Percentiles rank a stretch among this genome's conserved stretches.
phyloP scores from a whole-genome alignment of 768 basidiomycete species.

The Trametes meyenii region DNA sequence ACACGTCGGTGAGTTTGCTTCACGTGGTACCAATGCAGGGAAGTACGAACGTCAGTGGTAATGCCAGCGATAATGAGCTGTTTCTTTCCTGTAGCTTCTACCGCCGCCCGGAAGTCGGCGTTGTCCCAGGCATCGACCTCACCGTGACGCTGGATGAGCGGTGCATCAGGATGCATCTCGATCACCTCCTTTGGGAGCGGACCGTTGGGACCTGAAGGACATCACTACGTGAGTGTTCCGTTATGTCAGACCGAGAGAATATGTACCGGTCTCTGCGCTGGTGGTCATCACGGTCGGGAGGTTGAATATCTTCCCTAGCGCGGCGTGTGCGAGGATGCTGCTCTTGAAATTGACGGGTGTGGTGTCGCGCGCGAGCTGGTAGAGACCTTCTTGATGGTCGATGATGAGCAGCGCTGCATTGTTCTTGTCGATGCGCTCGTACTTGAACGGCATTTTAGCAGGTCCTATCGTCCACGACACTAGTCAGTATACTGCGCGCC shows the following conservation, averaged over 20 bases:
- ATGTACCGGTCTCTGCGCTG: background rate
- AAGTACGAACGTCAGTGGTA: constrained; percentile 46
- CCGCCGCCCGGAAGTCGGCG: constrained; percentile 47
- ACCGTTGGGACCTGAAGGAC: constrained; percentile 47
- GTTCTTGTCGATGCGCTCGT: constrained; percentile 48
- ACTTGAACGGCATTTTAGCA: constrained; percentile 28
- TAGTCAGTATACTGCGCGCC: background rate
- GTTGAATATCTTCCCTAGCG: constrained; percentile 46
- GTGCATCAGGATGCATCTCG: constrained; percentile 47
- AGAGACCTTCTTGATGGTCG: constrained; percentile 53
- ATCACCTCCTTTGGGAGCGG: constrained; percentile 49
- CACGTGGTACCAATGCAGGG: too few relatives aligned
- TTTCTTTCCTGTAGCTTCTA: constrained; percentile 50
- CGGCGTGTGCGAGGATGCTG: constrained; percentile 51
- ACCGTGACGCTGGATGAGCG: constrained; percentile 49
- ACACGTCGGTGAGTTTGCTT: background rate
- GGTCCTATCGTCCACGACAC: background rate
- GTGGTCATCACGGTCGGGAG: constrained; percentile 51
- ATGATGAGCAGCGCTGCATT: constrained; percentile 47
- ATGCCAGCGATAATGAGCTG: constrained; percentile 55
- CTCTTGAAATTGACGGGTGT: constrained; percentile 43
- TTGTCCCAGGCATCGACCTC: constrained; percentile 59
- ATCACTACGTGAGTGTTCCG: background rate
- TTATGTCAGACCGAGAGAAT: background rate
- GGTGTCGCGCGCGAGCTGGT: constrained; percentile 48